phyloP scores from a whole-genome alignment of 176 grass and related monocot genomes.

The Oryza coarctata region DNA sequence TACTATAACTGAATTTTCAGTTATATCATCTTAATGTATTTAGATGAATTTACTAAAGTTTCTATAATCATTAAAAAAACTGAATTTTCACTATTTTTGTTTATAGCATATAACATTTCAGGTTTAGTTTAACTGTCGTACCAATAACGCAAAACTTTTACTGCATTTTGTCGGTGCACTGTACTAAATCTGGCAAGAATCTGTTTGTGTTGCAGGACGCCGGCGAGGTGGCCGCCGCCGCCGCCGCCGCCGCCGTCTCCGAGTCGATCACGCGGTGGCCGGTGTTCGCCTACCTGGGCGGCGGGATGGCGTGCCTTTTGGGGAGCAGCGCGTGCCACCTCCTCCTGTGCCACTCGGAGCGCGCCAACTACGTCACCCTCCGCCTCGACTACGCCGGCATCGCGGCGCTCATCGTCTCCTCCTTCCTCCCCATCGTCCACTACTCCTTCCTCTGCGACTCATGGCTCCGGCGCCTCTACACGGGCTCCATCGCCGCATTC shows the following conservation, averaged over 20 bases:
- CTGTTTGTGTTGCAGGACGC: background rate
- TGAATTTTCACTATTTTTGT: no score
- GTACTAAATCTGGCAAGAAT: background rate
- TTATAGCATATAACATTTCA: no score
- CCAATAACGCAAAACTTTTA: no score
- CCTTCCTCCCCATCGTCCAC: slow-evolving; percentile 84
- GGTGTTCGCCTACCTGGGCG: slow-evolving; percentile 62
- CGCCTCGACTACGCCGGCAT: slow-evolving; percentile 94
- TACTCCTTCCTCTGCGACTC: slow-evolving; percentile 75
- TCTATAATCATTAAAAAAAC: no score
- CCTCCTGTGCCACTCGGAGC: slow-evolving; percentile 73
- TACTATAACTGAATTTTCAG: no score
- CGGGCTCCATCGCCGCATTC: slow-evolving; percentile 58
- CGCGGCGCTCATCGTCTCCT: slow-evolving; percentile 72
- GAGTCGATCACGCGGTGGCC: slow-evolving; percentile 79
- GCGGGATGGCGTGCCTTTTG: slow-evolving; percentile 89
- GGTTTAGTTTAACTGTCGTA: no score
- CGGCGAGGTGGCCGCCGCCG: background rate
- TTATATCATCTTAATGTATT: no score
- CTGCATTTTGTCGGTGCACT: background rate
- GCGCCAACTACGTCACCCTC: slow-evolving; percentile 57
- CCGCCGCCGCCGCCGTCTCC: background rate
- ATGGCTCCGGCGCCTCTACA: slow-evolving; percentile 49
- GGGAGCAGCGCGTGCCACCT: slow-evolving; percentile 82
- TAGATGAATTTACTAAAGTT: no score